Percentiles rank a stretch among this genome's conserved stretches.
phyloP scores from a whole-genome alignment of 2,329 filamentous ascomycete genomes.

The Epichloe glyceriae region DNA sequence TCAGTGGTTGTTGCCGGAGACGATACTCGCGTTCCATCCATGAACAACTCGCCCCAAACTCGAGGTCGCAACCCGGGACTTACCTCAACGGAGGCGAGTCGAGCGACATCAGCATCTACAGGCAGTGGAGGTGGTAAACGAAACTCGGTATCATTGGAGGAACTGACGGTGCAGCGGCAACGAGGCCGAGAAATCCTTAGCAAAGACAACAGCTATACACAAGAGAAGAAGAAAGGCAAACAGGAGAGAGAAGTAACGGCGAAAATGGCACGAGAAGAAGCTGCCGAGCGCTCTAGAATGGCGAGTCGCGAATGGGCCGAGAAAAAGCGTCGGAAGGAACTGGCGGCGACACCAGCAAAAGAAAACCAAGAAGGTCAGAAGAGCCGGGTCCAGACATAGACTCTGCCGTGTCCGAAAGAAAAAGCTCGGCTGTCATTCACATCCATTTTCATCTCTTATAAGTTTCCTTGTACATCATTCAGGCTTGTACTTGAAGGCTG shows the following conservation, averaged over 20 bases:
- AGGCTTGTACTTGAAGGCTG: background rate
- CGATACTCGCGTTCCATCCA: constrained; percentile 1
- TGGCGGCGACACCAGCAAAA: constrained; percentile 10
- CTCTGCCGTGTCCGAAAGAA: background rate
- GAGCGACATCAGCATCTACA: constrained; percentile 33
- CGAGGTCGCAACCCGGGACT: constrained; percentile 17
- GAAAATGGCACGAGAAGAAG: constrained; percentile 43
- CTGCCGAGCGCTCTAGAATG: constrained; percentile 46
- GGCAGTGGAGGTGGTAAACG: constrained; percentile 31
- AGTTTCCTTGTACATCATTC: background rate
- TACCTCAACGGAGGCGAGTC: constrained; percentile 17
- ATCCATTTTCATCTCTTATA: background rate
- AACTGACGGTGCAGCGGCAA: constrained; percentile 35
- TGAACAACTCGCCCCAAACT: constrained; percentile 8
- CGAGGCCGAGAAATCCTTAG: constrained; percentile 41
- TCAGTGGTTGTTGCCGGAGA: constrained; percentile 10
- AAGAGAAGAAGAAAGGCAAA: constrained; percentile 39
- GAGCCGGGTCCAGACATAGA: background rate
- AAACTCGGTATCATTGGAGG: constrained; percentile 36
- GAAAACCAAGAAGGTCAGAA: background rate
- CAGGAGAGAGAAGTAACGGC: constrained; percentile 40
- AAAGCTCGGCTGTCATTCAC: background rate
- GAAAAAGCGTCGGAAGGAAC: constrained; percentile 35
- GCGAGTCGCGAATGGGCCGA: constrained; percentile 51
- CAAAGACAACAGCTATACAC: constrained; percentile 34